A percentile compares a stretch with the other conserved stretches of the same genome.
These are phyloP conservation scores for Asterophora parasitica DNA, from an alignment of 768 basidiomycete species.

Conservation along the genomic window DNA sequence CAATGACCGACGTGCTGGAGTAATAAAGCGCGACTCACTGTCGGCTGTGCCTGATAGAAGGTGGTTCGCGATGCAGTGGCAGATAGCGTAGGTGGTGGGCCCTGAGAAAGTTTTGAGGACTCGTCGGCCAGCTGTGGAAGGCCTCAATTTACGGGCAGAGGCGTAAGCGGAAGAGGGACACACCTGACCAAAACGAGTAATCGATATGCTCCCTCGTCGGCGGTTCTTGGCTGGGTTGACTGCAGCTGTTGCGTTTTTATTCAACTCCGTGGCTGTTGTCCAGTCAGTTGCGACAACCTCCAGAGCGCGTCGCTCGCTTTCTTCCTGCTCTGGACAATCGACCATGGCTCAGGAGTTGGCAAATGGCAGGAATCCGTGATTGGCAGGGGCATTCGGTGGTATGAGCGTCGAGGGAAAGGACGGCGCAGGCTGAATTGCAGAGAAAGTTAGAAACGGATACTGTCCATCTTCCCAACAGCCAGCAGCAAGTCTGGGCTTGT, in stretches of 20 bases:
- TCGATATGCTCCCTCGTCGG: conserved; percentile 49
- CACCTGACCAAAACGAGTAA: conserved; percentile 61
- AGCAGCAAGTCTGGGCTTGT: not conserved
- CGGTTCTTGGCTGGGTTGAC: conserved; percentile 29
- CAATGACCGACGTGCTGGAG: conserved; percentile 2
- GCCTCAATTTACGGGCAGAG: conserved; percentile 14
- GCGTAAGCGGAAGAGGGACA: conserved; percentile 13
- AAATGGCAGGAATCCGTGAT: not conserved
- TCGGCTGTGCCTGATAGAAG: conserved; percentile 41
- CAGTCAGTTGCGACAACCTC: conserved; percentile 6
- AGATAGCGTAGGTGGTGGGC: conserved; percentile 29
- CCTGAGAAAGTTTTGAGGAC: conserved; percentile 18
- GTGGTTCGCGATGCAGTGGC: conserved; percentile 40
- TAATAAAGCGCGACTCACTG: conserved; percentile 25
- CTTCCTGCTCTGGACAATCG: conserved; percentile 11
- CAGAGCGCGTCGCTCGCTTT: conserved; percentile 15
- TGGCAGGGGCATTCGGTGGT: conserved; percentile 1
- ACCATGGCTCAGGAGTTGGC: conserved; percentile 8
- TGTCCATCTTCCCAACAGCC: conserved; percentile 6
- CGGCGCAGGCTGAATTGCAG: not conserved
- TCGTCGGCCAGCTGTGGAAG: conserved; percentile 20
- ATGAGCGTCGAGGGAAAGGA: conserved; percentile 1
- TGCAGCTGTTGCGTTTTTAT: conserved; percentile 9
- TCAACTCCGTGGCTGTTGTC: not conserved
- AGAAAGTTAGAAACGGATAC: conserved; percentile 3